A percentile compares a stretch with the other conserved stretches of the same genome.
Conservation (phyloP, 2,329 filamentous ascomycete species). For the Sporothrix brasiliensis region DNA sequence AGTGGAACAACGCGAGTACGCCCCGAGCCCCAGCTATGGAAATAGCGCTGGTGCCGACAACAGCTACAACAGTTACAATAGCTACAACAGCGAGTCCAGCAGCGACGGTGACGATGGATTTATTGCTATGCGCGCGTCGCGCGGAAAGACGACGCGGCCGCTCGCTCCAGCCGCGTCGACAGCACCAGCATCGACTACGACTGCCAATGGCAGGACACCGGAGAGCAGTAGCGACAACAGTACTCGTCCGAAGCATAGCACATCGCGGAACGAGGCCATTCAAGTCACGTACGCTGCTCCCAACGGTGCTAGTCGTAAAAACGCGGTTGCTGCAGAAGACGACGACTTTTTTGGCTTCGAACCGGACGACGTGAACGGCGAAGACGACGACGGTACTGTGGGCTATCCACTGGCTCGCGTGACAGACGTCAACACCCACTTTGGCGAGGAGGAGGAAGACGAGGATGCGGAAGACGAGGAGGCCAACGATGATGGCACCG, state of each 20-base stretch:
- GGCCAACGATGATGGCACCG: slow-evolving; percentile 34
- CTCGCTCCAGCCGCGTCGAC: background rate
- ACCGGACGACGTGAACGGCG: slow-evolving; percentile 18
- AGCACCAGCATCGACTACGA: background rate
- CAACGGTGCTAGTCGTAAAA: background rate
- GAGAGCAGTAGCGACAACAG: background rate
- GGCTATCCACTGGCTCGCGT: slow-evolving; percentile 34
- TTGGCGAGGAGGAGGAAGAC: slow-evolving; percentile 29
- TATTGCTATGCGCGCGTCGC: slow-evolving; percentile 34
- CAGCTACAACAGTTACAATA: background rate
- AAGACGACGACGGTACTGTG: slow-evolving; percentile 39
- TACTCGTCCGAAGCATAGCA: slow-evolving; percentile 11
- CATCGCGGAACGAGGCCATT: slow-evolving; percentile 1
- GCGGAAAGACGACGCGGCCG: background rate
- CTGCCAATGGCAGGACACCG: background rate
- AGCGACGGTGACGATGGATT: slow-evolving; percentile 33
- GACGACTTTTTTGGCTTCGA: slow-evolving; percentile 39
- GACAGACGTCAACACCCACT: slow-evolving; percentile 21
- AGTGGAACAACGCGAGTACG: slow-evolving; percentile 26
- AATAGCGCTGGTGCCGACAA: slow-evolving; percentile 1
- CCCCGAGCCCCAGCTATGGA: background rate
- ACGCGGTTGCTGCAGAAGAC: slow-evolving; percentile 22
- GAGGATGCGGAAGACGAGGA: background rate
- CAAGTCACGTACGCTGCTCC: background rate
- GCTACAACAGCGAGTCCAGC: slow-evolving; percentile 23